These are phyloP conservation scores for Asterophora parasitica DNA, from an alignment of 768 basidiomycete genomes.

Conservation along the genomic window DNA sequence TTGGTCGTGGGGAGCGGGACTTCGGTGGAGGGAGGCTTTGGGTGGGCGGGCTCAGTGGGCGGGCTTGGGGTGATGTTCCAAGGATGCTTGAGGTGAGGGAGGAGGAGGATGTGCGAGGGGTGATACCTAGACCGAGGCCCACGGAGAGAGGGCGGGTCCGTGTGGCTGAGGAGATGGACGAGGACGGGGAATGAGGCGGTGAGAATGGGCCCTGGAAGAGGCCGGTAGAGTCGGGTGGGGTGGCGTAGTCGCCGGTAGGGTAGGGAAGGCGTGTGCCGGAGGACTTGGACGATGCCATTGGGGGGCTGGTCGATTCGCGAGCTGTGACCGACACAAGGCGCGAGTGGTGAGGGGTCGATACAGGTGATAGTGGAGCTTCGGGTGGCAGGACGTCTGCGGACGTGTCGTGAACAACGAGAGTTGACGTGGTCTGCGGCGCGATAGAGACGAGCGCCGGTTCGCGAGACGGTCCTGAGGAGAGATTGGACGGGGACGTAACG, in stretches of 20 bases:
- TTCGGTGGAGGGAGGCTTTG: slow-evolving; percentile 41
- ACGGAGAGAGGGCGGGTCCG: slow-evolving; percentile 44
- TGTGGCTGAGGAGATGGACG: slow-evolving; percentile 51
- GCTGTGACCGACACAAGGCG: slow-evolving; percentile 41
- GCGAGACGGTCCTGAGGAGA: slow-evolving; percentile 48
- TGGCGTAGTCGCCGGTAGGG: slow-evolving; percentile 79
- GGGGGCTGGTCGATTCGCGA: slow-evolving; percentile 61
- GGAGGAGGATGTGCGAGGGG: slow-evolving; percentile 23
- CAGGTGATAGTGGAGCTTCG: slow-evolving; percentile 17
- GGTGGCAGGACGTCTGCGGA: slow-evolving; percentile 14
- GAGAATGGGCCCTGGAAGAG: slow-evolving; percentile 34
- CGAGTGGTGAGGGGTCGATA: slow-evolving; percentile 32
- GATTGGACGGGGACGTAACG: slow-evolving; percentile 44
- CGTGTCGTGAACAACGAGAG: slow-evolving; percentile 31
- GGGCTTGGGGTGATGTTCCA: slow-evolving; percentile 16
- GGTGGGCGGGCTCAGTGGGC: slow-evolving; percentile 15
- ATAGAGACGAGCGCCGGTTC: slow-evolving; percentile 41
- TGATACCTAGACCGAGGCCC: slow-evolving; percentile 28
- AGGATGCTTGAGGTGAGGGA: slow-evolving; percentile 18
- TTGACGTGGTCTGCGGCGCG: slow-evolving; percentile 43
- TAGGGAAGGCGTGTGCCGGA: slow-evolving; percentile 66
- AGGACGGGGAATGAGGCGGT: slow-evolving; percentile 41
- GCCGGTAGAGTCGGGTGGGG: slow-evolving; percentile 45
- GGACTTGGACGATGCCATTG: slow-evolving; percentile 45
- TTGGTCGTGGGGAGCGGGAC: slow-evolving; percentile 33